phyloP scores from a whole-genome alignment of 208 protist species.

The Acanthamoeba divionensis region DNA sequence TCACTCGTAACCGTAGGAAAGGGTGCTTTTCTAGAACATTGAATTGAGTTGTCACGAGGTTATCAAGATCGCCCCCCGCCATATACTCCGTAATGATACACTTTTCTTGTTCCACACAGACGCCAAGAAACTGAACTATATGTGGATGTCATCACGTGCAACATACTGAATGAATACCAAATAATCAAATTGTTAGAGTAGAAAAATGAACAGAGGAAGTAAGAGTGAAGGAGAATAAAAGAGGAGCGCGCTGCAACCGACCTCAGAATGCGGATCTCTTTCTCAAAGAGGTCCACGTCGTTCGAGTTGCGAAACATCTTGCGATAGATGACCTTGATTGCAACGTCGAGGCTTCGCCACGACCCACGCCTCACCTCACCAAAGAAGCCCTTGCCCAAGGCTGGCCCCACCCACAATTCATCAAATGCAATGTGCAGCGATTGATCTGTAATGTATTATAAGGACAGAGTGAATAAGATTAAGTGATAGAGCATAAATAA shows the following conservation, averaged over 20 bases:
- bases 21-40: neutral
- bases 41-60: neutral
- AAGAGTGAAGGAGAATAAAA: no score
- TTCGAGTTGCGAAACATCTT: neutral
- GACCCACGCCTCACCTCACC: neutral
- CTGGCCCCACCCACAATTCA: neutral
- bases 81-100: conserved; percentile 17
- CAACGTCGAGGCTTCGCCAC: neutral
- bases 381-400: conserved; percentile 23
- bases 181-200: no score
- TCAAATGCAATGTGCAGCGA: neutral
- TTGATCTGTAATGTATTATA: neutral
- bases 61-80: neutral
- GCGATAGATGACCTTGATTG: conserved; percentile 22
- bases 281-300: neutral
- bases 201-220: no score
- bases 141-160: neutral
- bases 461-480: neutral
- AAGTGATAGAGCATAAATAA: neutral
- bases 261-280: conserved; percentile 7
- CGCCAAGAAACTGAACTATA: conserved; percentile 6
- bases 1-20: neutral
- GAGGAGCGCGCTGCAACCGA: no score
- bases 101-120: neutral
- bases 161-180: no score